Evolutionary conservation across 768 basidiomycete genomes (phyloP).

Genomic region (Dacryopinax primogenitus): DNA sequence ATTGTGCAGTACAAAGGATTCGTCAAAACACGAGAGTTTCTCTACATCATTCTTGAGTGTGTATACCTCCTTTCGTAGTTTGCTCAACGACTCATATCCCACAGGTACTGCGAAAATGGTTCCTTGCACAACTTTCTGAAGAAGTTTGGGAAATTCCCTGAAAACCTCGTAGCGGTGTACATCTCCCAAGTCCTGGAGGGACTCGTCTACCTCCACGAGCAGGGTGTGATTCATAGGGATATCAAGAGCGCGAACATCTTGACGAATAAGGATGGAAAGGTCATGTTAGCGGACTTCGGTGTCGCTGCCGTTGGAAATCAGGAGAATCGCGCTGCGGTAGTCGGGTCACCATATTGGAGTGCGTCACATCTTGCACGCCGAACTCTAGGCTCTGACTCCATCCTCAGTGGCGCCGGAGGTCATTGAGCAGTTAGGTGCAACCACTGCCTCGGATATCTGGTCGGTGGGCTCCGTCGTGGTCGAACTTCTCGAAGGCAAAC

Average conservation of each 20-base stretch:
- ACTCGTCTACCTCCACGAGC: conserved; percentile 91
- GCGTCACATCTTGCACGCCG: conserved; percentile 25
- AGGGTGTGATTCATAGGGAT: conserved; percentile 97
- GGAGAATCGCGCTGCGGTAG: conserved; percentile 77
- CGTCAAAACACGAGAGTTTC: conserved; percentile 81
- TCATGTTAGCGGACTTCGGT: conserved; percentile 98
- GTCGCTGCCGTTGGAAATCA: conserved; percentile 74
- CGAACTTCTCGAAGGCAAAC: conserved; percentile 80
- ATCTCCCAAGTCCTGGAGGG: conserved; percentile 94
- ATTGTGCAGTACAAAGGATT: conserved; percentile 99
- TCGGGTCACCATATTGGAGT: conserved; percentile 99
- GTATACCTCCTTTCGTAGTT: conserved; percentile 21
- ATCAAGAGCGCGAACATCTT: conserved; percentile 99
- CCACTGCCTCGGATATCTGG: conserved; percentile 96
- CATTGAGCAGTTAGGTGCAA: conserved; percentile 94
- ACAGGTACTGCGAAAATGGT: conserved; percentile 93
- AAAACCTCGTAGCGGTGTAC: conserved; percentile 90
- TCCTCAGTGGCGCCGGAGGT: conserved; percentile 89
- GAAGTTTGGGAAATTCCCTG: conserved; percentile 96
- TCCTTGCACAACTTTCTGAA: conserved; percentile 91
- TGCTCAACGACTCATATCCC: not conserved
- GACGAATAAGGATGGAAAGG: conserved; percentile 95
- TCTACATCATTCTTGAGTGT: conserved; percentile 94
- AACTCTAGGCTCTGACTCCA: not conserved
- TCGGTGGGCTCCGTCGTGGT: conserved; percentile 85